Evolutionary conservation across 495 filamentous ascomycete genomes (phyloP), one percentile per base, ranked within the genome.

Genomic region (Aspergillus heteromorphus): DNA sequence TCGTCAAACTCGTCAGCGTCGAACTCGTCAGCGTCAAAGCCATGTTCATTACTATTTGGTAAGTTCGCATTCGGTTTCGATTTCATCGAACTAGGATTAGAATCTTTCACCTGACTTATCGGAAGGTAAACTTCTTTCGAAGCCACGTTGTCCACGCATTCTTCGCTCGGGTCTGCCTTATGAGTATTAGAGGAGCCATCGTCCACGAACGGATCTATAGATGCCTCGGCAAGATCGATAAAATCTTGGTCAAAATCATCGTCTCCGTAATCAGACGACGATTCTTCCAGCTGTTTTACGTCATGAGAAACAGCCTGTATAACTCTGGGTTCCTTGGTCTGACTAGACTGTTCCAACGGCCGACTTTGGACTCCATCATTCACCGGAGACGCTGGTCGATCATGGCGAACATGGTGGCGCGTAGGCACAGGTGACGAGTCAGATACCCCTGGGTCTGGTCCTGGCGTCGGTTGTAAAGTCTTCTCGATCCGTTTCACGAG

Each of bases 401-500:
- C 67, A 48, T 61, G 58, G 45, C 65, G 60, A 31, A 67, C 60
- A 45, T 70, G 69, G 14, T 69, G 62, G 21, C 57, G 68, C 20
- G 71, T 67, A 18, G 78, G 77, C 4, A 79, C 56, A n/a, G 84
- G 80, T 14, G 83, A 83, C 13, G 81, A 85, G 53, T 75, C 78
- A 10, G 77, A 71, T 6, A 78, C 76, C 20, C 65, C 60, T 41
- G 63, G 53, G 18, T 70, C 57, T 17, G 60, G 52, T 40, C 56
- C 48, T n/a, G 65, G 61, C 9, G 68, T 56, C 54, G 73, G 77
- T 42, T 74, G 70, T 53, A 84, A 62, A 47, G 80, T 82, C 31
- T 83, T 80, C 47, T 88, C 83, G 50, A 91, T 82, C 55, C 78
- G 79, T 57, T 89, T 83, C 18, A 91, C 67, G 21, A 90, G 73